Base-by-base conservation (phyloP, 1,139 yeast genomes). In the Saccharomycopsis hybrid region DNA sequence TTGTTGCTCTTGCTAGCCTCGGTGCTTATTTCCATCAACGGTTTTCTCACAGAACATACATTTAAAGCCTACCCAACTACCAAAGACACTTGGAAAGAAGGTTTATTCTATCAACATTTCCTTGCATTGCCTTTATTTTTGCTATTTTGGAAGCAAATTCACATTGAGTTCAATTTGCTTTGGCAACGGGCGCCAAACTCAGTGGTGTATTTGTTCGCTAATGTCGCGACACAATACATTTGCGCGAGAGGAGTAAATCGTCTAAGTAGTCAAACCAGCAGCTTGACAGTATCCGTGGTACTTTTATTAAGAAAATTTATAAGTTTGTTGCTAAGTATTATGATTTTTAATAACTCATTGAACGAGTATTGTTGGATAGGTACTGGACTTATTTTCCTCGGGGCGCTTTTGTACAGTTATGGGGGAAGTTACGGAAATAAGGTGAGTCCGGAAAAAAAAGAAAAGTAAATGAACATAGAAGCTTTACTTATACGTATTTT, bases 171-270 rank as follows among this genome's bases (percentile, higher is more conserved):
- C 8, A 46, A 46, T 1, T 47, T 63, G 33, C 24, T 47, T 9
- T 36, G 28, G 8, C 40, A 42, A 13, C n/a, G n/a, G n/a, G n/a
- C n/a, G n/a, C 42, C 48, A 31, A 27, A 32, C 31, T 9, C 28
- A 36, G n/a, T n/a, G n/a, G n/a, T n/a, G n/a, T 69, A 62, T 49
- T 62, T 71, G 43, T 38, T 59, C 2, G 55, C 71, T 24, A 84
- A 83, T 60, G 74, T 76, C n/a, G 44, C 70, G 0, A 77, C 89
- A 0, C 94, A 85, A 62, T 74, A 76, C 57, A 50, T 78, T 3
- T 85, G 94, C 60, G 78, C 82, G 2, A 66, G 77, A 13, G 89
- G 90, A 2, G 90, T 83, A 25, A 82, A 81, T 59, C 71, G 70
- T 59, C 65, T 84, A 27, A 80, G 83, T 0, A 78, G 84, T 5